Conservation (phyloP, 169 alveolate genomes). For the Cyclospora cayetanensis region DNA sequence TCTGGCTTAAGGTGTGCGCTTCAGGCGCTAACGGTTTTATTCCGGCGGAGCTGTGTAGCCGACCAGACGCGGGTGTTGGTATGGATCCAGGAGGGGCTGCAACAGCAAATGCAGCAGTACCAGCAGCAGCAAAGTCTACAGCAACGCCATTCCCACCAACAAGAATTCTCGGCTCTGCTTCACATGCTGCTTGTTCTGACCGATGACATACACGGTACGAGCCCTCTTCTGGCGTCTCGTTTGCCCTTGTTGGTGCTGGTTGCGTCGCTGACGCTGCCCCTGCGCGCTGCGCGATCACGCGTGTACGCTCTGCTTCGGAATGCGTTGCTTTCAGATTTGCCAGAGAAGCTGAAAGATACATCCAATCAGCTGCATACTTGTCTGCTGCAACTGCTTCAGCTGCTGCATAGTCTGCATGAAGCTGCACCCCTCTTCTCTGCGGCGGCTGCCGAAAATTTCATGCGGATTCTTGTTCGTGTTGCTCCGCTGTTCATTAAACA, state of each 20-base stretch:
- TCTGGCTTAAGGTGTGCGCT: neutral
- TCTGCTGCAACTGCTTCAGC: conserved; percentile 38
- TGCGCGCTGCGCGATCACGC: neutral
- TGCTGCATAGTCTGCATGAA: conserved; percentile 35
- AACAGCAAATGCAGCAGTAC: conserved; percentile 15
- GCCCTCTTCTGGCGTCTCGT: neutral
- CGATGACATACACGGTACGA: conserved; percentile 42
- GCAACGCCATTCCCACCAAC: conserved; percentile 31
- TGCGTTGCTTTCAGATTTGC: conserved; percentile 24
- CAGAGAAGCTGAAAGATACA: conserved; percentile 36
- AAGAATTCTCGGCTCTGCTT: conserved; percentile 17
- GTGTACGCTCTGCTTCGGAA: neutral
- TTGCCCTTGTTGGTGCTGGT: conserved; percentile 2
- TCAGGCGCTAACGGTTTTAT: conserved; percentile 56
- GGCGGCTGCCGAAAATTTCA: conserved; percentile 43
- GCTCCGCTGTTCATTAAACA: conserved; percentile 32
- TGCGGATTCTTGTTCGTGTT: conserved; percentile 37
- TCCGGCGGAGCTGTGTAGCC: conserved; percentile 29
- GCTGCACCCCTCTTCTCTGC: neutral
- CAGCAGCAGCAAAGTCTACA: conserved; percentile 43
- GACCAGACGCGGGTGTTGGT: conserved; percentile 42
- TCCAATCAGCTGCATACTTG: conserved; percentile 23
- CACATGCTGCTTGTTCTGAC: conserved; percentile 53
- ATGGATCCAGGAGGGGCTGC: conserved; percentile 55
- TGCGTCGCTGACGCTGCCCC: neutral